Evolutionary conservation across 2,329 filamentous ascomycete species (phyloP), one percentile per base, ranked within the genome.

Genomic region (Neocucurbitaria cava): DNA sequence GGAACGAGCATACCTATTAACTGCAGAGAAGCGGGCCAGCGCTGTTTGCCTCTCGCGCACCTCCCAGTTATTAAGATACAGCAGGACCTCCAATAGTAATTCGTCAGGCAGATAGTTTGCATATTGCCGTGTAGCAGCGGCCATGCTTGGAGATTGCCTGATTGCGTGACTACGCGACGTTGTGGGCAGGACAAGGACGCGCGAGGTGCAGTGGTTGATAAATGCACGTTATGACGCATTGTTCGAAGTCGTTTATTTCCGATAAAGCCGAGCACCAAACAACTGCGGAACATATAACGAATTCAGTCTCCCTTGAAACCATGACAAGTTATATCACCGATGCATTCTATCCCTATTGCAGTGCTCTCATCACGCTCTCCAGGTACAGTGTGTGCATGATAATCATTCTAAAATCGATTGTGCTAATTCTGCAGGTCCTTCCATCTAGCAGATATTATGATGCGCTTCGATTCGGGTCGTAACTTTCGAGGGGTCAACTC

Each of bases 21-120:
- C 70, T 7, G 83, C 73, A 62, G 82, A 84, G 66, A 83, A 84
- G 3, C 78, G 76, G 49, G 79, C 76, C 15, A 88, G 73, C 2
- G 77, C 76, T 7, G 57, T 44, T 68, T 87, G 85, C 3, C 77
- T 74, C 36, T 68, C 61, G 15, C 47, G 52, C 13, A 42, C 52
- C 17, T 55, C 56, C 68, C 57, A 44, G 69, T 64, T 6, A 54
- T 64, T n/a, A 72, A 84, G 57, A 58, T 78, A 78, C 40, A 71
- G 69, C 28, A 85, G 63, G 48, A 86, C 81, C 23, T 81, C 73
- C 18, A 83, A 69, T 41, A 87, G 58, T 23, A 87, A 74, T 66
- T 87, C 84, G 52, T 81, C 78, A 4, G 84, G 84, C 7, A 43
- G 41, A 43, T 43, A 43, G 17, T 30, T 30, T 20, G n/a, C 41